A percentile compares a stretch with the other conserved stretches of the same genome.
These are phyloP conservation scores for Lotus japonicus DNA, from an alignment of 306 rosid genomes.

Conservation along the genomic window DNA sequence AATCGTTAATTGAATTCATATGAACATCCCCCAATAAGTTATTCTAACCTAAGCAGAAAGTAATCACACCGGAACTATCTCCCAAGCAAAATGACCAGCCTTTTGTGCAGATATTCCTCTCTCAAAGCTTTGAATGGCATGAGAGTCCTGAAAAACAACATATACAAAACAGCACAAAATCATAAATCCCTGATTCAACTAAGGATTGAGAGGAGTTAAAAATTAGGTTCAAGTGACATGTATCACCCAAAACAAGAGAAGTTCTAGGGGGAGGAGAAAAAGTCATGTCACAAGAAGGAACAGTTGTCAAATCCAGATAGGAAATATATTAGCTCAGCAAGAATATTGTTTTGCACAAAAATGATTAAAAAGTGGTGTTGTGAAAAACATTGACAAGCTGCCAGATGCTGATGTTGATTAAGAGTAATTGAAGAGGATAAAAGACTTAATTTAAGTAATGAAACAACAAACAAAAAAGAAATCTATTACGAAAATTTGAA, in stretches of 20 bases:
- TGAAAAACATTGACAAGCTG: neutral
- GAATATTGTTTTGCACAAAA: neutral
- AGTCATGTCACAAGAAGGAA: constrained; percentile 1
- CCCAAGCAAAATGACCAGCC: constrained; percentile 73
- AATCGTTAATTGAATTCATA: constrained; percentile 18
- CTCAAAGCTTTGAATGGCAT: constrained; percentile 75
- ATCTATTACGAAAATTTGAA: neutral
- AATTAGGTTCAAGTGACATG: neutral
- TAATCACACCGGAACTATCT: constrained; percentile 72
- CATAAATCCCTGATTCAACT: constrained; percentile 5
- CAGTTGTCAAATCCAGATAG: neutral
- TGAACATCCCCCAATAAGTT: neutral
- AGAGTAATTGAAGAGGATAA: neutral
- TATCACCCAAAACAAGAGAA: neutral
- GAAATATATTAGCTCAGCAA: neutral
- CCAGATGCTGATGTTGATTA: neutral
- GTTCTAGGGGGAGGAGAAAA: neutral
- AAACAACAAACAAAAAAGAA: neutral
- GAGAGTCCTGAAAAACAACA: constrained; percentile 55
- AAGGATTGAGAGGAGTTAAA: constrained; percentile 8
- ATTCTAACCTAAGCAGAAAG: neutral
- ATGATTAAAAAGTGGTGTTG: neutral
- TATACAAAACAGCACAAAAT: constrained; percentile 2
- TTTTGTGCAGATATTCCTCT: constrained; percentile 78
- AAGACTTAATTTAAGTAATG: neutral